Conservation (phyloP, 495 filamentous ascomycete genomes). For the Xylaria scruposa region DNA sequence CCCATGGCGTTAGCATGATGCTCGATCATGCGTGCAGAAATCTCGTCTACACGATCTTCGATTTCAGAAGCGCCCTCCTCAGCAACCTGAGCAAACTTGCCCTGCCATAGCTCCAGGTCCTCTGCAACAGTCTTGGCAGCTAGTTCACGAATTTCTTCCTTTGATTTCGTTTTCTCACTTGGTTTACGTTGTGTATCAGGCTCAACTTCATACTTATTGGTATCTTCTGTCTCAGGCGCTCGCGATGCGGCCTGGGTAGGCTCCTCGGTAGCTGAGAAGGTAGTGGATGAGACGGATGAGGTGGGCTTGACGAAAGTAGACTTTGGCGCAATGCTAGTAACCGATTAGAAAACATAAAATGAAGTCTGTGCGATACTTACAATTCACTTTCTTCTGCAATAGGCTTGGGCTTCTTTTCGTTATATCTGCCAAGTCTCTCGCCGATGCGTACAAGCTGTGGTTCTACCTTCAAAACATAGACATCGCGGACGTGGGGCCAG, state of each 20-base stretch:
- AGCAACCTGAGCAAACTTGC: conserved; percentile 81
- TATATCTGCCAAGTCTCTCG: conserved; percentile 84
- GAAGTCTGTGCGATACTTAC: conserved; percentile 28
- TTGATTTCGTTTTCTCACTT: conserved; percentile 33
- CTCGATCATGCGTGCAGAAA: conserved; percentile 61
- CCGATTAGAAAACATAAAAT: conserved; percentile 14
- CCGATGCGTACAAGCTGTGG: conserved; percentile 93
- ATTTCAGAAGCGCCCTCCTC: conserved; percentile 84
- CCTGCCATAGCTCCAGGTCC: conserved; percentile 83
- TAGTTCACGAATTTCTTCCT: conserved; percentile 51
- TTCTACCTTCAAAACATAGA: conserved; percentile 92
- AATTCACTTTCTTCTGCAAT: conserved; percentile 30
- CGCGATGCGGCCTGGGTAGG: conserved; percentile 19
- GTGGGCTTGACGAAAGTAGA: conserved; percentile 50
- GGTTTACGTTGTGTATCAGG: conserved; percentile 32
- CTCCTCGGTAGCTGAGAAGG: conserved; percentile 7
- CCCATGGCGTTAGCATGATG: conserved; percentile 61
- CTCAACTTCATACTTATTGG: conserved; percentile 3
- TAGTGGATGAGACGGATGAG: conserved; percentile 35
- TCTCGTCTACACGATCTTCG: conserved; percentile 71
- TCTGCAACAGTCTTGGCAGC: conserved; percentile 72
- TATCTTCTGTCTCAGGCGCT: conserved; percentile 2
- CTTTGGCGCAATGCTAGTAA: conserved; percentile 22
- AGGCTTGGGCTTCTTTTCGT: conserved; percentile 34
- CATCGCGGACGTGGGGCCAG: conserved; percentile 77